Evolutionary conservation across 2,329 filamentous ascomycete species (phyloP).

Genomic region (Aureobasidium sp.): DNA sequence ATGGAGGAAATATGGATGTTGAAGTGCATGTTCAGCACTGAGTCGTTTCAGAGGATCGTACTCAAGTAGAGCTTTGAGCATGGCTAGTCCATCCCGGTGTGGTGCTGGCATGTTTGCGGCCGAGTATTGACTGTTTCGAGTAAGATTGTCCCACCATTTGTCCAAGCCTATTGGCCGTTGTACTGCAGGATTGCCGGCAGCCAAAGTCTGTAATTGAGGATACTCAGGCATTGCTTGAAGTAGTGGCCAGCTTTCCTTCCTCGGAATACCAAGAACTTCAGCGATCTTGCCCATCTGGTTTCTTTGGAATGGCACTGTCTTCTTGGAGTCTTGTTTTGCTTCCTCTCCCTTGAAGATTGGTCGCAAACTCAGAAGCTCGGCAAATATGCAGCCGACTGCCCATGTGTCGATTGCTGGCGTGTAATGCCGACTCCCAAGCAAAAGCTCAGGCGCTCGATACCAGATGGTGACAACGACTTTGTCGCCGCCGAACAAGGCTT

Average conservation of each 20-base stretch:
- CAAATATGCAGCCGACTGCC: slow-evolving; percentile 97
- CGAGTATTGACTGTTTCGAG: slow-evolving; percentile 42
- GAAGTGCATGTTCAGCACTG: slow-evolving; percentile 79
- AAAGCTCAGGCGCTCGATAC: slow-evolving; percentile 92
- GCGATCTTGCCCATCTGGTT: slow-evolving; percentile 99
- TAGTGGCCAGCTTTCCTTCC: slow-evolving; percentile 81
- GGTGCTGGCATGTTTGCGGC: slow-evolving; percentile 30
- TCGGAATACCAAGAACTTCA: slow-evolving; percentile 87
- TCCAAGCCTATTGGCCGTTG: slow-evolving; percentile 57
- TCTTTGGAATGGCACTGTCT: slow-evolving; percentile 91
- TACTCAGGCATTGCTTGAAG: slow-evolving; percentile 84
- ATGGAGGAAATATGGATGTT: slow-evolving; percentile 74
- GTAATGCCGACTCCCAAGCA: slow-evolving; percentile 91
- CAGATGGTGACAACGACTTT: slow-evolving; percentile 99
- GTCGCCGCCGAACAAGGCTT: slow-evolving; percentile 85
- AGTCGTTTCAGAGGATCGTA: slow-evolving; percentile 88
- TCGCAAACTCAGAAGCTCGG: slow-evolving; percentile 78
- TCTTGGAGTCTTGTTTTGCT: slow-evolving; percentile 98
- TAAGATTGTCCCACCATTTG: slow-evolving; percentile 51
- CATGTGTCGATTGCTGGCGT: slow-evolving; percentile 95
- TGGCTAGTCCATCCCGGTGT: slow-evolving; percentile 63
- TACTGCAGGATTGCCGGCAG: slow-evolving; percentile 41
- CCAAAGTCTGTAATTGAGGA: slow-evolving; percentile 31
- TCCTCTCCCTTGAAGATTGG: slow-evolving; percentile 99
- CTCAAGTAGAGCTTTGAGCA: slow-evolving; percentile 76